phyloP scores from a whole-genome alignment of 2,329 filamentous ascomycete species.

The Seiridium unicorne region DNA sequence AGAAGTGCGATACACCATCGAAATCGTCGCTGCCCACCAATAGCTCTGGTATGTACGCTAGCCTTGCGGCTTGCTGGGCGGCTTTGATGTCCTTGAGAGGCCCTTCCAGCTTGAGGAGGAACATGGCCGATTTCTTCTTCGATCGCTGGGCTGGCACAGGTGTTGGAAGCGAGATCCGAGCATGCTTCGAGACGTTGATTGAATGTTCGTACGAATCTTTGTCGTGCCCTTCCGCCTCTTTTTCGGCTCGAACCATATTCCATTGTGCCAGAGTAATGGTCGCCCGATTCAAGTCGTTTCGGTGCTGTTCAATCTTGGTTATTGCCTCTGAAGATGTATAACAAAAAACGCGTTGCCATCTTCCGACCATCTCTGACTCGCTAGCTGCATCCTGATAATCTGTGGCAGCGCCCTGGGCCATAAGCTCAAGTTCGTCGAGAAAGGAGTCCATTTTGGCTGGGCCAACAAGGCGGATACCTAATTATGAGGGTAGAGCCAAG shows the following conservation, averaged over 20 bases:
- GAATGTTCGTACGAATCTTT: conserved; percentile 16
- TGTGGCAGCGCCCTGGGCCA: conserved; percentile 8
- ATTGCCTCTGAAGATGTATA: not conserved
- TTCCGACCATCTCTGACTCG: not conserved
- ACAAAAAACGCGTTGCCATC: not conserved
- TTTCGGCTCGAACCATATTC: conserved; percentile 10
- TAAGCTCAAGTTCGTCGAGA: conserved; percentile 13
- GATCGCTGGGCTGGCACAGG: not conserved
- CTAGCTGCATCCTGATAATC: not conserved
- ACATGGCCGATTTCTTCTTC: not conserved
- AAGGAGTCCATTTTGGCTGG: not conserved
- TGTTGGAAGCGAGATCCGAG: not conserved
- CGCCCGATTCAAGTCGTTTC: not conserved
- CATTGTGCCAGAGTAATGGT: conserved; percentile 8
- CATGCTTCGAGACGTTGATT: not conserved
- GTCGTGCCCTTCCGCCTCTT: conserved; percentile 12
- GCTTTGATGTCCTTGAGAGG: not conserved
- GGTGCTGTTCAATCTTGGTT: not conserved
- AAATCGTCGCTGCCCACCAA: not conserved
- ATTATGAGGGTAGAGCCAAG: no score
- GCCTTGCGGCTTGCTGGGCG: not conserved
- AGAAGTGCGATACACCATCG: not conserved
- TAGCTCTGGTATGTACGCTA: not conserved
- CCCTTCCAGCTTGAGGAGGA: not conserved
- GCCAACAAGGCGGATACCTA: no score